Base-by-base conservation (phyloP, 2,329 filamentous ascomycete genomes). In the Biscogniauxia mediterranea region DNA sequence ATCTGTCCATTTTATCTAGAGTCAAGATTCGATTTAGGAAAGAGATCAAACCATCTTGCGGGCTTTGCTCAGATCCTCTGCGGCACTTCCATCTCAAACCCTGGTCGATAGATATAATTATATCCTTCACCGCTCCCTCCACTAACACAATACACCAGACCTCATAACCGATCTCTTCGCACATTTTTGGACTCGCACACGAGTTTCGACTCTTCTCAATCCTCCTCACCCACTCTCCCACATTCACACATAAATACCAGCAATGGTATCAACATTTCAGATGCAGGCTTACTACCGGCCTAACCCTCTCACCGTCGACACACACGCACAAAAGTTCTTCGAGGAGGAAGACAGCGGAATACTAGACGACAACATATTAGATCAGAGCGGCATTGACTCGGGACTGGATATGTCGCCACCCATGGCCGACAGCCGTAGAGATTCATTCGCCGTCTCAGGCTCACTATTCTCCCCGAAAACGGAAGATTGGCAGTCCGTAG, bases 391-490 rank as follows among this genome's bases (percentile, higher is more conserved):
- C 56, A 74, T 88, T 67, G 85, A 88, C 75, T 87, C 85, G 6
- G 83, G 82, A 57, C 75, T 88, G 59, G 85, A 88, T 68, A 82
- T 88, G 77, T 88, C 86, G 56, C 85, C 86, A 49, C 81, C 81
- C 67, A 86, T 88, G 83, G 79, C 79, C 66, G 82, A 81, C 70
- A 87, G 85, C 79, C 81, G 86, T 69, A 80, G 85, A 74, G 85
- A 88, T 64, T 89, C 86, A 1, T 88, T 88, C 71, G 83, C 81
- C 64, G 80, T 86, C 55, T 79, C 81, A 58, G 76, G 80, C 17
- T 76, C 84, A 61, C 78, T 89, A 66, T 88, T 89, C 78, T 89
- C 86, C 20, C 85, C 85, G 66, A 89, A 89, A 77, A 80, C 82
- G 9, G 85, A 89, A 69, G 79, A 86, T 67, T 89, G 85, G 86